phyloP scores from a whole-genome alignment of 1,139 yeast species.

The Suhomyces wounanorum region DNA sequence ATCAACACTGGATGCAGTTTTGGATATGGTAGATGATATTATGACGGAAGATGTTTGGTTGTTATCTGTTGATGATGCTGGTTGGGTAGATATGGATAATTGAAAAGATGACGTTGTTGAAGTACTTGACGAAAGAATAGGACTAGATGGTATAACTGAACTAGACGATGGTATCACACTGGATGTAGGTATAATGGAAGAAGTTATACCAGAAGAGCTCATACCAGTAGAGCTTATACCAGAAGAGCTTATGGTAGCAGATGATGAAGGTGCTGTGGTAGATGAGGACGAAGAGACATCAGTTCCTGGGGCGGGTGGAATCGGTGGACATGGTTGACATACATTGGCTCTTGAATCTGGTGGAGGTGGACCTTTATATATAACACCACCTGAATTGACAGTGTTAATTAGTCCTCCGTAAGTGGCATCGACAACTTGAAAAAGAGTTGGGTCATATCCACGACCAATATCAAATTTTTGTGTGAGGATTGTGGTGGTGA shows the following conservation, averaged over 20 bases:
- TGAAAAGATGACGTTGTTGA: too few relatives aligned
- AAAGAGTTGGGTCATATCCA: conserved; percentile 16
- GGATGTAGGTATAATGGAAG: background rate
- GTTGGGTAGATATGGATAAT: too few relatives aligned
- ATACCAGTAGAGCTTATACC: background rate
- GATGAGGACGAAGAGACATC: background rate
- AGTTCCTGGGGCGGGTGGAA: conserved; percentile 6
- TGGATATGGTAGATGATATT: too few relatives aligned
- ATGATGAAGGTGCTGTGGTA: background rate
- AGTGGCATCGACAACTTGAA: conserved; percentile 19
- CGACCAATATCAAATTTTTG: conserved; percentile 28
- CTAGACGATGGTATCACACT: too few relatives aligned
- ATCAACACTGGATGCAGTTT: too few relatives aligned
- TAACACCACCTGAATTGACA: conserved; percentile 23
- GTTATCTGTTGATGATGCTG: too few relatives aligned
- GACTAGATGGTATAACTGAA: too few relatives aligned
- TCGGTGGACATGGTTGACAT: conserved; percentile 5
- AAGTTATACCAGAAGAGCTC: background rate
- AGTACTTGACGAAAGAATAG: too few relatives aligned
- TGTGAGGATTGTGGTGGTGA: conserved; percentile 11
- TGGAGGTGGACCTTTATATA: conserved; percentile 20
- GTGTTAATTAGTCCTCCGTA: conserved; percentile 15
- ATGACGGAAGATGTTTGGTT: too few relatives aligned
- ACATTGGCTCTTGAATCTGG: conserved; percentile 2
- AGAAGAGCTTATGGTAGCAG: too few relatives aligned